Base-by-base conservation (phyloP, 345 rosid species). In the Populus nigra region DNA sequence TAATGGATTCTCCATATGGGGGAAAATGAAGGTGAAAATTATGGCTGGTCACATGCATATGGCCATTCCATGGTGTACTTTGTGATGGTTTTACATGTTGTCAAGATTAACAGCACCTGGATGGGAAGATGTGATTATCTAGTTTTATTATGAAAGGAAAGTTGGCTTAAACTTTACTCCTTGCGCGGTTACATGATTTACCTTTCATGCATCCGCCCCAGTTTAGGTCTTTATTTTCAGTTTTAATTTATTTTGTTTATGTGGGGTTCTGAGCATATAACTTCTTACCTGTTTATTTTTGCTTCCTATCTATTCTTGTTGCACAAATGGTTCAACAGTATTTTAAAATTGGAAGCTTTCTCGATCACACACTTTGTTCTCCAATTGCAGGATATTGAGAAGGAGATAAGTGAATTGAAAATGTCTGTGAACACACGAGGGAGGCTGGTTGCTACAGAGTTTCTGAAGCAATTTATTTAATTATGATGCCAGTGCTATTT, bases 321-420 rank as follows among this genome's bases (percentile, higher is more conserved):
- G 7, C 43, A 8, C 20, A 33, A 33, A 33, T 33, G 36, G 36
- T 4, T 33, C 36, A 33, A 8, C 1, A 61, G 33, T 59, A 10
- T 23, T 27, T 22, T 66, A 18, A 9, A 7, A 20, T 62, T 17
- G 50, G 41, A 12, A 50, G 53, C 27, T 35, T 53, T 65, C 45
- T 27, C 65, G 6, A 47, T 27, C 23, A 41, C 45, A 41, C 13
- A 41, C 12, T n/a, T 13, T 62, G 53, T 68, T 76, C 50, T 36
- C 13, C 16, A 83, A 84, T 15, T 88, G 88, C 93, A 96, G 98
- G 99, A 96, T 77, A 96, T 96, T 22, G 95, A 93, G 72, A 92
- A 96, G 84, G 98, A 96, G 89, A 96, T 93, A 80, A 89, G 89
- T 11, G 98, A 96, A 73, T 80, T 96, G 83, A 96, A 92, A 87